Base-by-base conservation (phyloP, 441 rosid genomes). In the Mallotus repandus region DNA sequence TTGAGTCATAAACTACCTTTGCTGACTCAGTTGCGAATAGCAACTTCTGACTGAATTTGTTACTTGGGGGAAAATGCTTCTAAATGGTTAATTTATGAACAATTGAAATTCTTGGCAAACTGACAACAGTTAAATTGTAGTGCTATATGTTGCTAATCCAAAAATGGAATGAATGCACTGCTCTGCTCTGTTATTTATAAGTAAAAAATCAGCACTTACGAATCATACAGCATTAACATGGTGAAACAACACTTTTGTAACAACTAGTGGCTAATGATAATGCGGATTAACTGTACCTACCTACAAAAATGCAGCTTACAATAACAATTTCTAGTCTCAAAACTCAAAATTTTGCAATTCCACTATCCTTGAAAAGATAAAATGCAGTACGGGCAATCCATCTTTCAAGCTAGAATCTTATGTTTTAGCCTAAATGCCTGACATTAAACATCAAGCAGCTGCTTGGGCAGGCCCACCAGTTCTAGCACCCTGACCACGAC, bases 401-500 rank as follows among this genome's bases (percentile, higher is more conserved):
- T 38, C 66, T 15, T 49, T 56, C 70, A 71, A 41, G 48, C 46
- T 48, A 67, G 67, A 61, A 63, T 32, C 46, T 71, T 46, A 29
- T 11, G 55, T 50, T 74, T 74, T 71, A 78, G 29, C 74, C 64
- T 54, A 70, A 43, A 56, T 57, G 55, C 56, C 21, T 45, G 63
- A 22, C 21, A 29, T 50, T 49, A 14, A 29, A 43, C 48, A 55
- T 80, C 66, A 77, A 15, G 81, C 71, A 50, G 68, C 74, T 22
- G 75, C 75, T 55, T 72, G 77, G 35, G 72, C 64, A 9, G 70
- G 73, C 10, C 72, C 79, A 50, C 68, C 77, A 41, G 70, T 69
- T 71, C 79, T 74, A 66, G 60, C 25, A 63, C 73, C 81, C 61
- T 56, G 75, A 49, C 75, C 73, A 62, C 73, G 79, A 3, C 83